Percentiles rank a stretch among this genome's conserved stretches.
Evolutionary conservation across 306 rosid genomes (phyloP).

Genomic region (Cucurbita pepo): DNA sequence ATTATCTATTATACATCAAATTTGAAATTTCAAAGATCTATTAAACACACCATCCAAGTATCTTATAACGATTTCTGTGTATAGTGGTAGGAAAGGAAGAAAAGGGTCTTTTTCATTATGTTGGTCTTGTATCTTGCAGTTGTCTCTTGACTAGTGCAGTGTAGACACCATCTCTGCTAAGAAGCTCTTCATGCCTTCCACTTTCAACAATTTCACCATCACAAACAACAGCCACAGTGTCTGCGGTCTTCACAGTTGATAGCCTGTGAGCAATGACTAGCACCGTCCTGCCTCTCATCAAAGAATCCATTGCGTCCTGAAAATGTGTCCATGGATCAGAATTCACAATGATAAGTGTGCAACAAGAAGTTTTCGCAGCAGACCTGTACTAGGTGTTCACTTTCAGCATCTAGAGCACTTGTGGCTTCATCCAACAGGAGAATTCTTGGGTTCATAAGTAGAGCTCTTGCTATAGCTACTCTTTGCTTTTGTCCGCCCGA

Average conservation of each 20-base stretch:
- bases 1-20: too few species aligned
- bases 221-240: slow-evolving; percentile 16
- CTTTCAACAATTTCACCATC: slow-evolving; percentile 22
- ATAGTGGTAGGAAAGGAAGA: neutral
- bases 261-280: slow-evolving; percentile 23
- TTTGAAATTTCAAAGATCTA: too few species aligned
- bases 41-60: too few species aligned
- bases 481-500: slow-evolving; percentile 23
- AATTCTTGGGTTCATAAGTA: slow-evolving; percentile 19
- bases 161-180: slow-evolving; percentile 16
- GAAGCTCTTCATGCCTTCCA: slow-evolving; percentile 17
- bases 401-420: slow-evolving; percentile 23
- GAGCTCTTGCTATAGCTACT: slow-evolving; percentile 26
- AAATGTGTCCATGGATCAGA: neutral
- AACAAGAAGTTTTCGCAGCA: neutral
- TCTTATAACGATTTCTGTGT: neutral
- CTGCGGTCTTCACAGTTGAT: slow-evolving; percentile 19
- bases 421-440: slow-evolving; percentile 25
- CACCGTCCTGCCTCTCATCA: slow-evolving; percentile 20
- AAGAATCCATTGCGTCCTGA: slow-evolving; percentile 22
- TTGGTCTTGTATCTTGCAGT: slow-evolving; percentile 11
- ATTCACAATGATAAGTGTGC: neutral
- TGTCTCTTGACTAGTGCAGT: slow-evolving; percentile 19
- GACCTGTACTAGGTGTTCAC: slow-evolving; percentile 20
- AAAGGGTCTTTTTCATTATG: neutral